Evolutionary conservation across 257 asterid species (phyloP).

Genomic region (Vinca minor): DNA sequence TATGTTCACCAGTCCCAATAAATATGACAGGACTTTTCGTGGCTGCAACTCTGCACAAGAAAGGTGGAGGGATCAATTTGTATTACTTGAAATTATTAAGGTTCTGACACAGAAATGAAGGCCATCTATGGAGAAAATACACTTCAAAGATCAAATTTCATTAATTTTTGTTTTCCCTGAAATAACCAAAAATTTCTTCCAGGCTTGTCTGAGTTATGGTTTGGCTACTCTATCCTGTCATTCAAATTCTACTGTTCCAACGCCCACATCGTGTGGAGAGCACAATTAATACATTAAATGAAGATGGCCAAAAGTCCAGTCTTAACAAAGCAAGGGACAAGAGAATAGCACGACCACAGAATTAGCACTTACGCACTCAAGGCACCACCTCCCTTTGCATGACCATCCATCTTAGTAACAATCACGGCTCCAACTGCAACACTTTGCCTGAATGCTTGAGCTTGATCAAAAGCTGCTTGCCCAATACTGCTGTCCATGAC

Average conservation of each 20-base stretch:
- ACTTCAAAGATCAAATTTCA: background rate
- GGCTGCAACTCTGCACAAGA: conserved; percentile 78
- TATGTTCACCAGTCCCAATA: conserved; percentile 96
- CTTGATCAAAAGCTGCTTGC: conserved; percentile 98
- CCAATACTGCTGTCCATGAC: conserved; percentile 99
- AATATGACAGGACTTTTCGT: conserved; percentile 94
- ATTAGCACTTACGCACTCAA: conserved; percentile 86
- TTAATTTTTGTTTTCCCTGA: background rate
- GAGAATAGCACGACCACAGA: background rate
- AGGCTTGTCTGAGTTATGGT: background rate
- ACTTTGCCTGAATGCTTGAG: conserved; percentile 96
- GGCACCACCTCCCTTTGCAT: conserved; percentile 99
- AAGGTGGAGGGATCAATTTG: background rate
- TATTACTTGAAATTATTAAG: background rate
- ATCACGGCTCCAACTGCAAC: conserved; percentile 99
- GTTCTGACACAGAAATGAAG: background rate
- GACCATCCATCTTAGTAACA: conserved; percentile 97
- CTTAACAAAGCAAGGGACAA: background rate
- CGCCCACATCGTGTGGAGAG: background rate
- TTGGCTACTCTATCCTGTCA: background rate
- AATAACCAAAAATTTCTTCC: background rate
- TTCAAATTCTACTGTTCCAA: too few relatives aligned
- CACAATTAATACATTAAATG: background rate
- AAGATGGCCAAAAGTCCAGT: background rate
- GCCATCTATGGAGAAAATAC: background rate